Evolutionary conservation across 805 yeast genomes (phyloP).

Genomic region (Ogataea wickerhamii): DNA sequence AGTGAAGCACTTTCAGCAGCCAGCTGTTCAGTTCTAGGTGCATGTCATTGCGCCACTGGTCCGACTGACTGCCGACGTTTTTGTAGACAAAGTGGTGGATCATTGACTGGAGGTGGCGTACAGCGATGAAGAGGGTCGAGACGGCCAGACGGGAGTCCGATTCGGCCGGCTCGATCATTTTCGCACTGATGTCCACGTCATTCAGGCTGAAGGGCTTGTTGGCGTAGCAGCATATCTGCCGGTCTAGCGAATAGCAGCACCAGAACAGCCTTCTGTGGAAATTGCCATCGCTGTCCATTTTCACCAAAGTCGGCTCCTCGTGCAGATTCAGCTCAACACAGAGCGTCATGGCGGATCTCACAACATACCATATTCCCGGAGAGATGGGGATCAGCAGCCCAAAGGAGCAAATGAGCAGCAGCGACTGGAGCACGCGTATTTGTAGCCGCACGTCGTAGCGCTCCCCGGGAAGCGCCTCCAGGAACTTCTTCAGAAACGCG

Average conservation of each 20-base stretch:
- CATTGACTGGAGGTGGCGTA: slow-evolving; percentile 18
- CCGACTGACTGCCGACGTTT: neutral
- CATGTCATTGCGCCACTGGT: slow-evolving; percentile 13
- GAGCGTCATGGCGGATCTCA: slow-evolving; percentile 41
- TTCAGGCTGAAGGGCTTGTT: slow-evolving; percentile 46
- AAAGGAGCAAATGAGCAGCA: slow-evolving; percentile 38
- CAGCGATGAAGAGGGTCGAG: slow-evolving; percentile 13
- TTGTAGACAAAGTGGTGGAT: slow-evolving; percentile 16
- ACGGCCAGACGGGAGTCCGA: slow-evolving; percentile 6
- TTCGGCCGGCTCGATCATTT: slow-evolving; percentile 3
- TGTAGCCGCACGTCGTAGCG: too few relatives aligned
- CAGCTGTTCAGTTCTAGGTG: slow-evolving; percentile 17
- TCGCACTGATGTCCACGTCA: slow-evolving; percentile 27
- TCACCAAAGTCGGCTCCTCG: slow-evolving; percentile 28
- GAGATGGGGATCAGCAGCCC: slow-evolving; percentile 44
- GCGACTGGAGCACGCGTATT: slow-evolving; percentile 40
- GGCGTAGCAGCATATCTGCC: slow-evolving; percentile 46
- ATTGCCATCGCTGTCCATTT: neutral
- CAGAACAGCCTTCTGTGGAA: slow-evolving; percentile 37
- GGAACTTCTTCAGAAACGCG: slow-evolving; percentile 11
- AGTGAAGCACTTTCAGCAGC: slow-evolving; percentile 9
- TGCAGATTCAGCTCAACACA: slow-evolving; percentile 46
- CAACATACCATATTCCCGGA: slow-evolving; percentile 47
- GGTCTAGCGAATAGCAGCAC: slow-evolving; percentile 45
- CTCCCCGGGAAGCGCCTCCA: slow-evolving; percentile 10